These are phyloP conservation scores for Oenanthe sinensis DNA, from an alignment of 129 eudicot genomes.

Conservation along the genomic window DNA sequence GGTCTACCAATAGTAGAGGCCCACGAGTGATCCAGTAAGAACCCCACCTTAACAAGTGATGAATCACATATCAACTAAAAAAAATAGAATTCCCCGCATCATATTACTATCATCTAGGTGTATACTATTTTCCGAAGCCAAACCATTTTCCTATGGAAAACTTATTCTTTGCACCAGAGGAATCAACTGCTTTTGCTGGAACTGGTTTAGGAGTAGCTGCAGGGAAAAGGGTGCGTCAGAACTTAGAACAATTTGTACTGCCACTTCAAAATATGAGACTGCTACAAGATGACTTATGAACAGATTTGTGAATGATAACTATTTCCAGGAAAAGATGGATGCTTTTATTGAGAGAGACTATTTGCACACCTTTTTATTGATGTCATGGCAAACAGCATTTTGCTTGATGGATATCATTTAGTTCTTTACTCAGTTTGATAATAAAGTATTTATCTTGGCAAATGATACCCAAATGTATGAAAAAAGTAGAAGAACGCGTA, in stretches of 20 bases:
- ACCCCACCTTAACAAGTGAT: slow-evolving; percentile 1
- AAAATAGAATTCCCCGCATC: background rate
- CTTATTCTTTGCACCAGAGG: slow-evolving; percentile 52
- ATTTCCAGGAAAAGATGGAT: background rate
- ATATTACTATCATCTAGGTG: slow-evolving; percentile 13
- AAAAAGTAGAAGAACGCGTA: background rate
- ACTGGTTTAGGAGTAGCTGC: slow-evolving; percentile 50
- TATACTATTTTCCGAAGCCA: slow-evolving; percentile 59
- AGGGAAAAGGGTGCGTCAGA: slow-evolving; percentile 10
- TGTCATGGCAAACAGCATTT: background rate
- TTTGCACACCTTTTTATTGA: background rate
- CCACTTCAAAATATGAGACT: background rate
- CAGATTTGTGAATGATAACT: background rate
- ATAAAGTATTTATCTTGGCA: background rate
- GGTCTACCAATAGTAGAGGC: background rate
- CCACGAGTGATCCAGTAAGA: slow-evolving; percentile 5
- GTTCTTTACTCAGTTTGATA: background rate
- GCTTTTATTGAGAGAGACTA: background rate
- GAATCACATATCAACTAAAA: background rate
- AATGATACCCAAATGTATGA: background rate
- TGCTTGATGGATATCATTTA: background rate
- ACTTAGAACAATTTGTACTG: background rate
- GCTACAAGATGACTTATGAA: background rate
- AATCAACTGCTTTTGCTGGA: slow-evolving; percentile 31
- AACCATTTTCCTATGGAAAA: slow-evolving; percentile 67